Percentiles rank a stretch among this genome's conserved stretches.
These are phyloP conservation scores for Arxiozyma bovina DNA, from an alignment of 1,139 yeast species.

Conservation along the genomic window DNA sequence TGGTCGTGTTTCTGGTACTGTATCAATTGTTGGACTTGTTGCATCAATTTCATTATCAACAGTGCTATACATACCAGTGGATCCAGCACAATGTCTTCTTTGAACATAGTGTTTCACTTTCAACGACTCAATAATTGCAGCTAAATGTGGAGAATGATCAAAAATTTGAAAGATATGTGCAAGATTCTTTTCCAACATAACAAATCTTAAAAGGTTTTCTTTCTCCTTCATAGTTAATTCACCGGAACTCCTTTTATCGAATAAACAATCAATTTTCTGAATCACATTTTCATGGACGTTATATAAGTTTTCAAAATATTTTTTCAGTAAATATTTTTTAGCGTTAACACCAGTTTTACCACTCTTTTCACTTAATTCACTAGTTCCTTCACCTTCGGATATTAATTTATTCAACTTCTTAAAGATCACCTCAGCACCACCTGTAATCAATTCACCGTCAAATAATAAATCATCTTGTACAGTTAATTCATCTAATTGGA, in stretches of 20 bases:
- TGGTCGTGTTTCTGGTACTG: conserved; percentile 33
- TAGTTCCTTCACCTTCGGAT: neutral
- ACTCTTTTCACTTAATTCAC: conserved; percentile 13
- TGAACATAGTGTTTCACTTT: conserved; percentile 7
- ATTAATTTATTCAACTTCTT: conserved; percentile 41
- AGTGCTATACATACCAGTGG: neutral
- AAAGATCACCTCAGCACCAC: conserved; percentile 55
- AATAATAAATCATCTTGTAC: conserved; percentile 42
- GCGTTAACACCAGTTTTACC: conserved; percentile 28
- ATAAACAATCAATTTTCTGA: conserved; percentile 51
- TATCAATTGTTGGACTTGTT: neutral
- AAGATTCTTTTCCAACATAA: conserved; percentile 57
- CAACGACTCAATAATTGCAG: conserved; percentile 12
- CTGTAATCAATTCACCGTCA: conserved; percentile 50
- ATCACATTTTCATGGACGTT: conserved; percentile 51
- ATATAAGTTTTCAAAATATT: conserved; percentile 45
- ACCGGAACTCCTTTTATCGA: conserved; percentile 49
- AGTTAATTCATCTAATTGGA: conserved; percentile 29
- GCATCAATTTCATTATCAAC: conserved; percentile 3
- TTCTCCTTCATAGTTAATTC: conserved; percentile 57
- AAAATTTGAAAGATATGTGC: conserved; percentile 57
- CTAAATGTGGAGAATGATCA: conserved; percentile 18
- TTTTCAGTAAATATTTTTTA: conserved; percentile 35
- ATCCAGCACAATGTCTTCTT: conserved; percentile 9
- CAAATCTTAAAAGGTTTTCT: conserved; percentile 55